These are phyloP conservation scores for Penicillium tannophilum DNA, from an alignment of 495 filamentous ascomycete genomes.

Conservation along the genomic window DNA sequence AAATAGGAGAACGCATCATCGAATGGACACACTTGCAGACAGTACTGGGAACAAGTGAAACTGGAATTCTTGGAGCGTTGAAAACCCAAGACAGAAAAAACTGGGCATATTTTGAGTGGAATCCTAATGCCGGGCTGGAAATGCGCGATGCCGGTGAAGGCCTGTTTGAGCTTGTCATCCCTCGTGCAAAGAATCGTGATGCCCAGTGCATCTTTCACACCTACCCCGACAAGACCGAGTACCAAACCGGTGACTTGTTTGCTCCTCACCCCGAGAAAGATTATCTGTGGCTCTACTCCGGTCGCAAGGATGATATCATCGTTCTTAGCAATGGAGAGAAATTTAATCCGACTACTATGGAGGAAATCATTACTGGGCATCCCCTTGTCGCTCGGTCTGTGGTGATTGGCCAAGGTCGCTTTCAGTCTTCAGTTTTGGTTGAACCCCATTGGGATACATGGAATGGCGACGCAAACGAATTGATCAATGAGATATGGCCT, in stretches of 20 bases:
- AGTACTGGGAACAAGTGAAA: constrained; percentile 20
- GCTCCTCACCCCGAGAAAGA: constrained; percentile 16
- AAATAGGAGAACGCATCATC: constrained; percentile 13
- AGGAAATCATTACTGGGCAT: constrained; percentile 12
- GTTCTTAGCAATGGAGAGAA: constrained; percentile 25
- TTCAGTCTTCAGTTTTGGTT: constrained; percentile 10
- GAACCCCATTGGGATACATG: constrained; percentile 16
- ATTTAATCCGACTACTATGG: constrained; percentile 17
- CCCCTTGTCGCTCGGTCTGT: constrained; percentile 9
- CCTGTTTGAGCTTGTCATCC: constrained; percentile 45
- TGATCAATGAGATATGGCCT: constrained; percentile 57
- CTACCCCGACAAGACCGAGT: constrained; percentile 15
- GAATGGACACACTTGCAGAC: constrained; percentile 12
- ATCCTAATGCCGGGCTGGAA: constrained; percentile 45
- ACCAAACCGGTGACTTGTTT: constrained; percentile 22
- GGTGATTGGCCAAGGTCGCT: constrained; percentile 13
- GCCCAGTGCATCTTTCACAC: constrained; percentile 17
- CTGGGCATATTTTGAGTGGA: constrained; percentile 53
- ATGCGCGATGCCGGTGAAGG: constrained; percentile 43
- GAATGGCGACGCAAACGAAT: constrained; percentile 49
- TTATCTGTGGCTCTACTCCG: constrained; percentile 31
- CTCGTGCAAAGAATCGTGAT: constrained; percentile 4
- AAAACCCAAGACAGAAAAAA: constrained; percentile 28
- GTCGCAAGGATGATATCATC: constrained; percentile 40
- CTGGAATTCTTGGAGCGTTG: constrained; percentile 2